Base-by-base conservation (phyloP, 192 early-diverging fungal genomes). In the Lunasporangiospora selenospora region DNA sequence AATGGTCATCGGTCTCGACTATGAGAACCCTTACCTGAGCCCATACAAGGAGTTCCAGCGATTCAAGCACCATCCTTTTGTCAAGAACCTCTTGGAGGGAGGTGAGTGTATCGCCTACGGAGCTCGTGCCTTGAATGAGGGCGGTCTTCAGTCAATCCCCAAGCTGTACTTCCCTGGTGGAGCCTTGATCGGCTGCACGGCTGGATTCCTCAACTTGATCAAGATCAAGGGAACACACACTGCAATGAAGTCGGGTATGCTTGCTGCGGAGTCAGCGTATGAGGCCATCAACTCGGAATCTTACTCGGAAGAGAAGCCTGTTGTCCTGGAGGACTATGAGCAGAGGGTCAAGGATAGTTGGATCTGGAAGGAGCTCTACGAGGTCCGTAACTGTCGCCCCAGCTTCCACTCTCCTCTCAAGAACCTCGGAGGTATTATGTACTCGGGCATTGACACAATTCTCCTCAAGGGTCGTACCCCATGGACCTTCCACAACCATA, bases 151-250 rank as follows among this genome's bases (percentile, higher is more conserved):
- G 82, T 96, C 95, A 18, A 87, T 99, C 57, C 97, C 97, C 41
- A 95, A 96, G 82, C 77, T 98, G 29, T 81, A 85, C 42, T 95
- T 98, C 81, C 94, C 95, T 19, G 97, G 97, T 50, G 96, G 94
- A 24, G 94, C 96, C 33, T 80, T 99, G 40, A 92, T 99, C 57
- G 97, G 97, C 32, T 93, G 92, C 71, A 89, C 96, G 2, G 97
- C 97, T 41, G 96, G 97, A 3, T 96, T 98, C 78, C 58, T 99
- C 58, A 99, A 99, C 69, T 85, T 99, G 53, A 92, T 95, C 53
- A 99, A 99, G 80, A 98, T 99, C 69, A 99, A 99, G 81, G 97
- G 97, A 36, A 99, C 96, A 1, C 97, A 99, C 81, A 99, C 92
- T n/a, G 94, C 97, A 41, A 98, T 99, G 95, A 95, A 95, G 80